Evolutionary conservation across 2,329 filamentous ascomycete genomes (phyloP).

Genomic region (Lecanosticta acicola): DNA sequence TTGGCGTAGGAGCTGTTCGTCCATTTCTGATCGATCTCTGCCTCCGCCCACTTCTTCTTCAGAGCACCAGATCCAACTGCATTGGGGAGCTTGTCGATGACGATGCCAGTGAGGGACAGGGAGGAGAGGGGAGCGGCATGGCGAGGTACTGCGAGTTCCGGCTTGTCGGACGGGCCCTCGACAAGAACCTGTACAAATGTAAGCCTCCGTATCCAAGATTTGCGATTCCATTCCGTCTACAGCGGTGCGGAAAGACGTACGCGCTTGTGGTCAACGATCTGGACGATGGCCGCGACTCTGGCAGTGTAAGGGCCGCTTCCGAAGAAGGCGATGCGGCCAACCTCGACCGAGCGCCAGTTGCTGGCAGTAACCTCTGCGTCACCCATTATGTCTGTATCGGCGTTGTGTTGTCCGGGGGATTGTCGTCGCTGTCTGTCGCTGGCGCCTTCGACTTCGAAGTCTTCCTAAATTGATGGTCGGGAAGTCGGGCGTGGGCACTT

Average conservation of each 20-base stretch:
- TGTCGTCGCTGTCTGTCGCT: conserved; percentile 6
- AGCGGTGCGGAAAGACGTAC: conserved; percentile 57
- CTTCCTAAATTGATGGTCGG: background rate
- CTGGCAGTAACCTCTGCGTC: conserved; percentile 38
- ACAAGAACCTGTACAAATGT: conserved; percentile 69
- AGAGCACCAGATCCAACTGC: conserved; percentile 75
- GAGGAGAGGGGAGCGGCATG: conserved; percentile 77
- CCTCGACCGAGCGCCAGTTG: conserved; percentile 92
- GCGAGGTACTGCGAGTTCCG: conserved; percentile 75
- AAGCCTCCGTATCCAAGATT: conserved; percentile 14
- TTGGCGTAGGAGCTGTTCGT: conserved; percentile 87
- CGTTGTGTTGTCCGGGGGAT: conserved; percentile 10
- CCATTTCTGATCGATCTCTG: conserved; percentile 90
- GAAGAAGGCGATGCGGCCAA: conserved; percentile 94
- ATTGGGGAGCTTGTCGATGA: conserved; percentile 79
- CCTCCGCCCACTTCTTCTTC: conserved; percentile 84
- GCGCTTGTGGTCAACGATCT: conserved; percentile 99
- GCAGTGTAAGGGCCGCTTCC: conserved; percentile 74
- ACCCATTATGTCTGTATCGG: conserved; percentile 28
- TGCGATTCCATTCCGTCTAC: conserved; percentile 9
- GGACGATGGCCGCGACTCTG: conserved; percentile 88
- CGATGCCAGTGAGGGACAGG: conserved; percentile 82
- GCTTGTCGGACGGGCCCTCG: conserved; percentile 82
- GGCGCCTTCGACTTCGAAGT: background rate
- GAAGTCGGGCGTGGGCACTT: background rate